These are phyloP conservation scores for Debaryomyces robertsiae DNA, from an alignment of 1,139 yeast species.

Conservation along the genomic window DNA sequence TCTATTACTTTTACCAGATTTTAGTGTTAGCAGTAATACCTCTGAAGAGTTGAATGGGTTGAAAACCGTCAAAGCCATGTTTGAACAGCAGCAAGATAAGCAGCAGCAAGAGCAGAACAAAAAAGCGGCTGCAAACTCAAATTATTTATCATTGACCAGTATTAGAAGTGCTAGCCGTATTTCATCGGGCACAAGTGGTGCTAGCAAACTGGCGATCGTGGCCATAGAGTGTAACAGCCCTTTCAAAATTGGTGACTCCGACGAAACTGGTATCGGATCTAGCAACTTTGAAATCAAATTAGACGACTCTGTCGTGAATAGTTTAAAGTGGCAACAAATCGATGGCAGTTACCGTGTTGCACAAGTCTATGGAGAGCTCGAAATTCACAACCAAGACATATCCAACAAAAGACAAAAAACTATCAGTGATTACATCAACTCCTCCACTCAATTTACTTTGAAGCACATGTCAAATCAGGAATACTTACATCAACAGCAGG, in stretches of 20 bases:
- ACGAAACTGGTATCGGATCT: constrained; percentile 36
- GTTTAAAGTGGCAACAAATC: constrained; percentile 80
- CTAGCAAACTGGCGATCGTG: constrained; percentile 32
- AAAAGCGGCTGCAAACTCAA: constrained; percentile 26
- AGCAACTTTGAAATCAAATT: constrained; percentile 73
- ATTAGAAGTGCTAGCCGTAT: constrained; percentile 32
- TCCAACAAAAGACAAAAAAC: constrained; percentile 23
- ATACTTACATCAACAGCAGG: constrained; percentile 16
- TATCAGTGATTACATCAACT: constrained; percentile 34
- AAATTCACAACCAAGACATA: constrained; percentile 36
- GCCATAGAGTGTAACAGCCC: constrained; percentile 42
- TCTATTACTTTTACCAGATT: constrained; percentile 59
- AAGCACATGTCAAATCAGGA: constrained; percentile 24
- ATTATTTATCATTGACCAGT: constrained; percentile 36
- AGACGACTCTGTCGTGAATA: constrained; percentile 64
- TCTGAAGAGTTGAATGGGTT: constrained; percentile 33
- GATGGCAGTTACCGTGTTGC: constrained; percentile 83
- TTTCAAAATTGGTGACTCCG: constrained; percentile 52
- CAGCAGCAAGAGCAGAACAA: constrained; percentile 27
- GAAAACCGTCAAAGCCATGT: constrained; percentile 29
- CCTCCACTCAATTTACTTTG: constrained; percentile 41
- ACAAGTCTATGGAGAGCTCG: constrained; percentile 74
- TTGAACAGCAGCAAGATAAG: constrained; percentile 37
- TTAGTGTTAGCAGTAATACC: constrained; percentile 25
- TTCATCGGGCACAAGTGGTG: constrained; percentile 17